Base-by-base conservation (phyloP, 129 eudicot species). In the Flaveria robusta region DNA sequence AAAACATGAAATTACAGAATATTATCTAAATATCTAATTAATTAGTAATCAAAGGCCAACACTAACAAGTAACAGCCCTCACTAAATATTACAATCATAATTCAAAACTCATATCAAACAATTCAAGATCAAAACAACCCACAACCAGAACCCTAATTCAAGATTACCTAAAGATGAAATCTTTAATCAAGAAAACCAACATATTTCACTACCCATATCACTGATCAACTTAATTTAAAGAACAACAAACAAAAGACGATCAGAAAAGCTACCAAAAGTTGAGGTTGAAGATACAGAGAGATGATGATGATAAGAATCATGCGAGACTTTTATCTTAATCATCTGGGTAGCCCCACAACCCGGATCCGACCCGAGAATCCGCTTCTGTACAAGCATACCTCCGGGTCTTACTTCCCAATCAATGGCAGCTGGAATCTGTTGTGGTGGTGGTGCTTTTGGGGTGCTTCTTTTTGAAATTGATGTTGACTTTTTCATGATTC, bases 371-470 rank as follows among this genome's bases (percentile, higher is more conserved):
- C 81, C 80, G 78, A 70, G 29, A 65, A 71, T 16, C 49, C 93
- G 78, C 66, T 81, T 88, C 49, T 88, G 93, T 26, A 88, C 93
- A 70, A 88, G 82, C 83, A 88, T 47, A 18, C 93, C 93, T 41
- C 90, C 85, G 24, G 93, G 88, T 59, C 86, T 85, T 66, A 85
- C 85, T 77, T 88, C 90, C 90, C 93, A 85, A 68, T 86, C 90
- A 55, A 80, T 83, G 27, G 72, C 66, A n/a, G 26, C 67, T 41
- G 71, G 47, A 43, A 68, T 24, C 8, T 75, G 9, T 23, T 77
- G 67, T 15, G 59, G 34, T 86, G 75, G 62, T 73, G 77, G 47
- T 75, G 37, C 27, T 77, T 77, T 54, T 62, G 20, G 60, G 23
- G 70, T 70, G 18, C 75, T 31, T 22, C 51, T 68, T 69, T 66